Evolutionary conservation across 2,329 filamentous ascomycete species (phyloP).

Genomic region (Pyrenochaeta sp.): DNA sequence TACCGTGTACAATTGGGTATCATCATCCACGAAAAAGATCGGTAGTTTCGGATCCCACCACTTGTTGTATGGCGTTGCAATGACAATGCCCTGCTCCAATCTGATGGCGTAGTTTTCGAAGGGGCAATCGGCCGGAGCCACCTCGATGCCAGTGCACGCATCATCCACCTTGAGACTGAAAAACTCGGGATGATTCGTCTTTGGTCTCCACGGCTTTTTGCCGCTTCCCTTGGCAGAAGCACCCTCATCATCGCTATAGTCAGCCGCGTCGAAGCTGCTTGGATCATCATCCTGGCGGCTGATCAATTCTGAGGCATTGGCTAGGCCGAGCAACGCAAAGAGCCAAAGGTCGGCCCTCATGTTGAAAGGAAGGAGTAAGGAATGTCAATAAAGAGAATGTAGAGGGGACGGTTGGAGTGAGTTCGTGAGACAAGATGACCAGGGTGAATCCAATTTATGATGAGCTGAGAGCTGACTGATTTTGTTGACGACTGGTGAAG

Average conservation of each 20-base stretch:
- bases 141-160: constrained; percentile 12
- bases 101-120: constrained; percentile 32
- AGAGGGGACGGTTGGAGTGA: constrained; percentile 21
- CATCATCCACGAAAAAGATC: constrained; percentile 40
- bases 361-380: constrained; percentile 25
- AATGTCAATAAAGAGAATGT: constrained; percentile 30
- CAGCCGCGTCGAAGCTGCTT: not conserved
- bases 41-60: constrained; percentile 36
- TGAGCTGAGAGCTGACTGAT: constrained; percentile 27
- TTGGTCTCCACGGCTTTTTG: constrained; percentile 29
- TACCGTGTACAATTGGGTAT: constrained; percentile 41
- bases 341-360: constrained; percentile 31
- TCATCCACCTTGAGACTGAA: constrained; percentile 36
- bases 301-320: constrained; percentile 23
- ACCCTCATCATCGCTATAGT: not conserved
- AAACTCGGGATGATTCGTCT: constrained; percentile 33
- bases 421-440: constrained; percentile 28
- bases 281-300: constrained; percentile 7
- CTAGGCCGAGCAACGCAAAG: constrained; percentile 26
- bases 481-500: constrained; percentile 35
- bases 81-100: constrained; percentile 34
- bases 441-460: constrained; percentile 38
- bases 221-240: not conserved
- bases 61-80: constrained; percentile 42
- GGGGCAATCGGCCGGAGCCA: constrained; percentile 11